Base-by-base conservation (phyloP, 1,139 yeast species). In the Geotrichum reessii region DNA sequence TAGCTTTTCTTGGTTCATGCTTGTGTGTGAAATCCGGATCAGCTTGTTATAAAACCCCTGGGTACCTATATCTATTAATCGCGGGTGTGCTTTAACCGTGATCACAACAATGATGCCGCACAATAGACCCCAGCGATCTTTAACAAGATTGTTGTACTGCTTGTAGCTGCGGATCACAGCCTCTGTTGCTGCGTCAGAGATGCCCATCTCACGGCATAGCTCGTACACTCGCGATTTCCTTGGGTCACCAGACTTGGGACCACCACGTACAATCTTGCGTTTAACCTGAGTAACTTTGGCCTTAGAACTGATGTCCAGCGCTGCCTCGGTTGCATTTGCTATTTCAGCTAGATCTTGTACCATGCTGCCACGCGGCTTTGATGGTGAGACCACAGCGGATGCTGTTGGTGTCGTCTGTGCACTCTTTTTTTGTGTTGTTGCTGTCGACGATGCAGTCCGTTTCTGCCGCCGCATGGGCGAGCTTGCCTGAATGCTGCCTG, bases 71-170 rank as follows among this genome's bases (percentile, higher is more conserved):
- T 60, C 53, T 52, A 58, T 50, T 50, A 67, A 52, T 6, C 64
- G 64, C 5, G 75, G 75, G 56, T 71, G 73, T 1, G 72, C 71
- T 27, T 72, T 65, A 11, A 64, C 60, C 24, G 67, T 62, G 17
- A 73, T 62, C 1, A 71, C 71, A 48, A 66, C 69, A 31, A 69
- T 62, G 40, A 72, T 62, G 5, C 76, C 76, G 48, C 70, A 65
- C 37, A 73, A 60, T 14, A 73, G 63, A 1, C 73, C 74, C 76
- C 76, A 73, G 28, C 67, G 59, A 53, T 73, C 76, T 47, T 69
- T 69, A 8, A 73, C 75, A 12, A 73, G 66, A 19, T 65, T 67
- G 31, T 61, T 62, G 63, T 70, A 73, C 58, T 66, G 67, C 47
- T 59, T 60, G 58, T 66, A 72, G 7, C 73, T 73, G 22, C 65